A percentile compares a stretch with the other conserved stretches of the same genome.
phyloP scores from a whole-genome alignment of 2,329 filamentous ascomycete species.

The Penicillium sp. region DNA sequence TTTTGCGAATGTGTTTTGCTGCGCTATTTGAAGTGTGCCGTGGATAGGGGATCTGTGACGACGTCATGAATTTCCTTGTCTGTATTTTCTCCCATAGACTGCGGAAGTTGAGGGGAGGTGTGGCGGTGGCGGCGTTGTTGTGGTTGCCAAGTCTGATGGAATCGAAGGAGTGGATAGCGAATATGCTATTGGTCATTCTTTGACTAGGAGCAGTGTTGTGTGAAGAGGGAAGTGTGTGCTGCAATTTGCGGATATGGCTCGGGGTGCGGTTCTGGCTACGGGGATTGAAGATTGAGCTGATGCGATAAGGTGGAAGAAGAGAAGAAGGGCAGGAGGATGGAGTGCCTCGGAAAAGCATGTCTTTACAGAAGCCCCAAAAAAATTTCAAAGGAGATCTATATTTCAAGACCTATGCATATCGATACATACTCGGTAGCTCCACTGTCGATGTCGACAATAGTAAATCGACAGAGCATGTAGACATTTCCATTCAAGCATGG shows the following conservation, averaged over 20 bases:
- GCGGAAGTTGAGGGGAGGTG: conserved; percentile 5
- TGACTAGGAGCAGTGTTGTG: too few species aligned
- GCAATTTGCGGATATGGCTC: not conserved
- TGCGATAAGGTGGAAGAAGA: conserved; percentile 2
- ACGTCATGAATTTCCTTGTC: conserved; percentile 26
- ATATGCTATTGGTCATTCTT: too few species aligned
- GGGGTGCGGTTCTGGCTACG: not conserved
- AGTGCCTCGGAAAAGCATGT: conserved; percentile 23
- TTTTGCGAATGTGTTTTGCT: conserved; percentile 11
- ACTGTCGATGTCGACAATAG: too few species aligned
- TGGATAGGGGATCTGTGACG: conserved; percentile 20
- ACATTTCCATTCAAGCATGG: conserved; percentile 21
- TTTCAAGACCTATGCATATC: too few species aligned
- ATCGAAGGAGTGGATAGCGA: not conserved
- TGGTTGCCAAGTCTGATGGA: not conserved
- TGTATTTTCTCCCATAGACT: conserved; percentile 14
- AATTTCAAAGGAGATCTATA: conserved; percentile 25
- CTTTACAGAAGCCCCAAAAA: conserved; percentile 23
- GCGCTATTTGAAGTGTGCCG: conserved; percentile 8
- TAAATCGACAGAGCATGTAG: not conserved
- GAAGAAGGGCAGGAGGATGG: conserved; percentile 10
- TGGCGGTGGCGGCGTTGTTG: not conserved
- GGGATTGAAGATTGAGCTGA: too few species aligned
- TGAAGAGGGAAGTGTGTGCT: too few species aligned
- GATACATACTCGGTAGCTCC: too few species aligned